A percentile compares a stretch with the other conserved stretches of the same genome.
phyloP scores from a whole-genome alignment of 2,329 filamentous ascomycete species.

The Alternaria postmessia region DNA sequence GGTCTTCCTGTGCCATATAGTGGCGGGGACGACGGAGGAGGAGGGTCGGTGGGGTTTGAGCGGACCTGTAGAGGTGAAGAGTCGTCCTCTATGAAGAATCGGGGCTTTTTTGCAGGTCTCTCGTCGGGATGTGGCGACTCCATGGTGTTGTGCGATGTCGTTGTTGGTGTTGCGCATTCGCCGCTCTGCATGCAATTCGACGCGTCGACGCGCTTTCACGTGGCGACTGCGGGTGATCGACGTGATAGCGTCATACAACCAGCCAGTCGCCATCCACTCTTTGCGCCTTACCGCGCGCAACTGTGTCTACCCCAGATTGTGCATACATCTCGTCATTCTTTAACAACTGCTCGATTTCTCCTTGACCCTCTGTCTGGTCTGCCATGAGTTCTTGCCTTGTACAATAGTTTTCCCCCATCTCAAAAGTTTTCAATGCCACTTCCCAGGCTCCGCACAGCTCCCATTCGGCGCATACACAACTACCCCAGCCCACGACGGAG shows the following conservation, averaged over 20 bases:
- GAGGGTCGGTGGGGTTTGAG: conserved; percentile 33
- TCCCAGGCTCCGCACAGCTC: conserved; percentile 29
- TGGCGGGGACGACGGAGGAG: conserved; percentile 40
- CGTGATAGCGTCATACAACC: conserved; percentile 40
- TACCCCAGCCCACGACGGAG: conserved; percentile 18
- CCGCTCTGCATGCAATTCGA: conserved; percentile 16
- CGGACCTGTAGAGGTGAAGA: conserved; percentile 40
- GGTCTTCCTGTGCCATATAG: conserved; percentile 18
- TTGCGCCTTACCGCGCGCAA: conserved; percentile 19
- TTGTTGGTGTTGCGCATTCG: conserved; percentile 2
- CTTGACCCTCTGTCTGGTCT: neutral
- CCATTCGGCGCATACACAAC: conserved; percentile 24
- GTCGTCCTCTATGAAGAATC: conserved; percentile 69
- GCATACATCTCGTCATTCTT: neutral
- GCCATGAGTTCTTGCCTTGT: conserved; percentile 16
- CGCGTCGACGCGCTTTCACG: conserved; percentile 48
- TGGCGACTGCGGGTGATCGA: conserved; percentile 30
- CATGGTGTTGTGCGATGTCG: conserved; percentile 35
- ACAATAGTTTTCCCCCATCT: neutral
- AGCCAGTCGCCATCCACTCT: conserved; percentile 21
- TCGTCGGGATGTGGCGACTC: conserved; percentile 57
- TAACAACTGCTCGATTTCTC: neutral
- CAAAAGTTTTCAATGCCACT: conserved; percentile 36
- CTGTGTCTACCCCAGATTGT: neutral
- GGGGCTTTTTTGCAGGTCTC: conserved; percentile 67